phyloP scores from a whole-genome alignment of 2,329 filamentous ascomycete genomes.

The Raffaelea ambrosiae region DNA sequence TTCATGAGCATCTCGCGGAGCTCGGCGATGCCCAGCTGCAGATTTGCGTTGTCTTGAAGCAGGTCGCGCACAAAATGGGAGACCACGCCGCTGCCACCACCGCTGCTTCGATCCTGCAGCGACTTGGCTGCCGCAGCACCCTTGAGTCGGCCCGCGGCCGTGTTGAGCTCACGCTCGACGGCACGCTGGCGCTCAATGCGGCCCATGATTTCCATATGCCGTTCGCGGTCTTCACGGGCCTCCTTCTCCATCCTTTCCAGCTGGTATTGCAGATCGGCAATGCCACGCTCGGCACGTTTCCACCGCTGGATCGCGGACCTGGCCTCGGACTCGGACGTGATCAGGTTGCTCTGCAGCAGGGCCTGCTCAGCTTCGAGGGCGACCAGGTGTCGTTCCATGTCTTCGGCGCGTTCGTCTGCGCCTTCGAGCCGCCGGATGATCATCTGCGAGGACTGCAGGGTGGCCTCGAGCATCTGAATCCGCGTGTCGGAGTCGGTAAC shows the following conservation, averaged over 20 bases:
- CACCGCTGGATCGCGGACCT: slow-evolving; percentile 73
- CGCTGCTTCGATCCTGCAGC: slow-evolving; percentile 44
- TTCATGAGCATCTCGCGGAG: slow-evolving; percentile 81
- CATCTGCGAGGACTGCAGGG: slow-evolving; percentile 67
- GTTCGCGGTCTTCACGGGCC: slow-evolving; percentile 67
- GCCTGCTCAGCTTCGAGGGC: slow-evolving; percentile 76
- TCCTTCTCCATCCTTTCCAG: slow-evolving; percentile 84
- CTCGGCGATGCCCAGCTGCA: slow-evolving; percentile 88
- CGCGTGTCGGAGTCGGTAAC: slow-evolving; percentile 72
- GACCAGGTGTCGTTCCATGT: slow-evolving; percentile 72
- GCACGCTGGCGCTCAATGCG: slow-evolving; percentile 77
- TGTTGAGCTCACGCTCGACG: slow-evolving; percentile 74
- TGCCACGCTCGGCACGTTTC: slow-evolving; percentile 73
- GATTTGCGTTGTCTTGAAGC: slow-evolving; percentile 85
- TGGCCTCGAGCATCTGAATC: slow-evolving; percentile 67
- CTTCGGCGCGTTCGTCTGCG: slow-evolving; percentile 64
- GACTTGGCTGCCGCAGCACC: slow-evolving; percentile 67
- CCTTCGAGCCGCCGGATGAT: slow-evolving; percentile 66
- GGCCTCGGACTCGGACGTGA: slow-evolving; percentile 63
- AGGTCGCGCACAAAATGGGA: slow-evolving; percentile 95
- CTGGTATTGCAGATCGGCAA: slow-evolving; percentile 75
- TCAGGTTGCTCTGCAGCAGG: slow-evolving; percentile 58
- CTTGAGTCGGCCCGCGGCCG: slow-evolving; percentile 71
- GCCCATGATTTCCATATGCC: slow-evolving; percentile 70
- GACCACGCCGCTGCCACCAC: slow-evolving; percentile 57